phyloP scores from a whole-genome alignment of 768 basidiomycete species.

The Pseudohyphozyma bogoriensis region DNA sequence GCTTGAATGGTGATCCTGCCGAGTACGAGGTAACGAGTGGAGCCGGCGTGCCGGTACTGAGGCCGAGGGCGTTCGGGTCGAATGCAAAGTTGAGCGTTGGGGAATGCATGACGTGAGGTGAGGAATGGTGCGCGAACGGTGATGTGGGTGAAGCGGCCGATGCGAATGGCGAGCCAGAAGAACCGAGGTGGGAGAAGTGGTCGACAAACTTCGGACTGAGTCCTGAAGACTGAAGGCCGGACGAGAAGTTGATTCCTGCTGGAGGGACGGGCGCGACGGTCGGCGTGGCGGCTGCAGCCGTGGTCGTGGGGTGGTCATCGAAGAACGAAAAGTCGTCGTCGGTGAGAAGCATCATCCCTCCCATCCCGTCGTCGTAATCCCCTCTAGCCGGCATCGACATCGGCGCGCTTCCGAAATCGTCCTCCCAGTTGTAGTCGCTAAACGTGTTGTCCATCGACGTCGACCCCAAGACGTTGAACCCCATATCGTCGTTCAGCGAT shows the following conservation, averaged over 20 bases:
- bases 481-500: not conserved
- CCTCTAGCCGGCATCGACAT: not conserved
- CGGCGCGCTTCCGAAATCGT: slow-evolving; percentile 9
- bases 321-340: slow-evolving; percentile 31
- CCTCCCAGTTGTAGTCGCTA: slow-evolving; percentile 23
- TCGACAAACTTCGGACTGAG: slow-evolving; percentile 19
- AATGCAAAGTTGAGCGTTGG: not conserved
- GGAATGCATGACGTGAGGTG: not conserved
- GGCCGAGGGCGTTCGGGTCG: slow-evolving; percentile 5
- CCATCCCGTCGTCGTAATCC: slow-evolving; percentile 19
- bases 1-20: not conserved
- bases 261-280: not conserved
- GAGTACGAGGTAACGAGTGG: too few relatives aligned
- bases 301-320: slow-evolving; percentile 10
- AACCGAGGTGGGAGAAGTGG: slow-evolving; percentile 13
- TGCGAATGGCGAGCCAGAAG: not conserved
- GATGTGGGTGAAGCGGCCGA: slow-evolving; percentile 1
- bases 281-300: not conserved
- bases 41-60: not conserved
- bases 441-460: slow-evolving; percentile 16
- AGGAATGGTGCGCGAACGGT: not conserved
- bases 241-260: not conserved
- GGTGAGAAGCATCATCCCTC: slow-evolving; percentile 16
- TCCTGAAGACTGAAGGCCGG: not conserved
- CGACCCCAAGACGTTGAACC: slow-evolving; percentile 2